Conservation (phyloP, 164 flowering plant species). For the Buxus sempervirens region DNA sequence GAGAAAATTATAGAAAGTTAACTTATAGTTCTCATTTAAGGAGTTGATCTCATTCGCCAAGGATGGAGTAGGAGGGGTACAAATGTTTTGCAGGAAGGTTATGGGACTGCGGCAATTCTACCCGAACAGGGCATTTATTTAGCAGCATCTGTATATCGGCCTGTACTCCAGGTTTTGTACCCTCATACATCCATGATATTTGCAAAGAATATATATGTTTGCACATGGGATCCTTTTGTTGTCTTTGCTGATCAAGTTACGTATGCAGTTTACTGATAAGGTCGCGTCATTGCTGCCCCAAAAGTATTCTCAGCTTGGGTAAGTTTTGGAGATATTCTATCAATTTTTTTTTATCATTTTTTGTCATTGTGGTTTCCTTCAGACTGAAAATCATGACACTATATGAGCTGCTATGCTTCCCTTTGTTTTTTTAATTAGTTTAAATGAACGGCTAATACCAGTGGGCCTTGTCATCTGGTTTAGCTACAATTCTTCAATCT, state of each 20-base stretch:
- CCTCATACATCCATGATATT: conserved; percentile 1
- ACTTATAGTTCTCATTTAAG: conserved; percentile 23
- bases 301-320: conserved; percentile 92
- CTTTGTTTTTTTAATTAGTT: too few species aligned
- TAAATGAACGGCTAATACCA: too few species aligned
- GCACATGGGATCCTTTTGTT: background rate
- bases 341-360: background rate
- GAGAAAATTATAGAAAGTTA: background rate
- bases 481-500: too few species aligned
- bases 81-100: conserved; percentile 86
- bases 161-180: conserved; percentile 78
- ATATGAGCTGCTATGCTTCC: too few species aligned
- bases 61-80: conserved; percentile 85
- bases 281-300: conserved; percentile 78
- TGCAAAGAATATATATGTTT: conserved; percentile 5
- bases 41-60: conserved; percentile 78
- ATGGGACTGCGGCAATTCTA: conserved; percentile 90
- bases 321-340: conserved; percentile 24
- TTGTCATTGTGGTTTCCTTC: too few species aligned
- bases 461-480: too few species aligned
- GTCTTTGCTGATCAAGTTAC: conserved; percentile 12
- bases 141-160: conserved; percentile 91
- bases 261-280: conserved; percentile 90
- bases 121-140: conserved; percentile 98
- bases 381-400: too few species aligned